phyloP scores from a whole-genome alignment of 805 yeast species.

The Schwanniomyces polymorphus region DNA sequence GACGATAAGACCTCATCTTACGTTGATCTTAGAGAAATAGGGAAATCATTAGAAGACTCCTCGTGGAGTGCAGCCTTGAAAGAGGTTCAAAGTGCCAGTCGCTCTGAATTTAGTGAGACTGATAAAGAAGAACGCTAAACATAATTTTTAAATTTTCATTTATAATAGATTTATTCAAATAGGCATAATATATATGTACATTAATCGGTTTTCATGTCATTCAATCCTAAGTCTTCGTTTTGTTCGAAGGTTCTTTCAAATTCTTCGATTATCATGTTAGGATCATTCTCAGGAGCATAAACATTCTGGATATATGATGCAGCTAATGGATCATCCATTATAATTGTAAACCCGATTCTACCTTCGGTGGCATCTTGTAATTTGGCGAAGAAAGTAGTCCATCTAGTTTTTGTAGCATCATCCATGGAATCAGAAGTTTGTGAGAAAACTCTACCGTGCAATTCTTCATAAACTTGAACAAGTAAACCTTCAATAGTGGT shows the following conservation, averaged over 20 bases:
- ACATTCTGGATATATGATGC: conserved; percentile 95
- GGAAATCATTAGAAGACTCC: conserved; percentile 23
- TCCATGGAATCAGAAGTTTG: conserved; percentile 93
- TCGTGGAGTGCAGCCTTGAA: conserved; percentile 26
- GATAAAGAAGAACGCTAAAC: conserved; percentile 1
- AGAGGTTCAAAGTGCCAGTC: conserved; percentile 14
- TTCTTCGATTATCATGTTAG: conserved; percentile 90
- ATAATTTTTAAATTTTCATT: background rate
- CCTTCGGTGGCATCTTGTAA: conserved; percentile 82
- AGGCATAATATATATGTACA: background rate
- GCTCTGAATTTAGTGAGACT: conserved; percentile 2
- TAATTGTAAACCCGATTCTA: conserved; percentile 74
- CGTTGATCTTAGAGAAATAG: conserved; percentile 20
- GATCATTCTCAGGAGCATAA: conserved; percentile 98
- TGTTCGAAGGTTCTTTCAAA: conserved; percentile 86
- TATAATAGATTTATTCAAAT: conserved; percentile 1
- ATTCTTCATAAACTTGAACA: conserved; percentile 85
- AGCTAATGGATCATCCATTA: conserved; percentile 94
- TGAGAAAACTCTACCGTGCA: conserved; percentile 78
- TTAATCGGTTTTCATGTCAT: conserved; percentile 45
- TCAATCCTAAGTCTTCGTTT: conserved; percentile 88
- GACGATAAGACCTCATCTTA: conserved; percentile 9
- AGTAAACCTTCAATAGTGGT: conserved; percentile 95
- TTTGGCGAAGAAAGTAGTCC: conserved; percentile 76
- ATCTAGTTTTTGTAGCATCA: conserved; percentile 67